A percentile compares a stretch with the other conserved stretches of the same genome.
Conservation (phyloP, 2,329 filamentous ascomycete genomes). For the Gyromitra esculenta region DNA sequence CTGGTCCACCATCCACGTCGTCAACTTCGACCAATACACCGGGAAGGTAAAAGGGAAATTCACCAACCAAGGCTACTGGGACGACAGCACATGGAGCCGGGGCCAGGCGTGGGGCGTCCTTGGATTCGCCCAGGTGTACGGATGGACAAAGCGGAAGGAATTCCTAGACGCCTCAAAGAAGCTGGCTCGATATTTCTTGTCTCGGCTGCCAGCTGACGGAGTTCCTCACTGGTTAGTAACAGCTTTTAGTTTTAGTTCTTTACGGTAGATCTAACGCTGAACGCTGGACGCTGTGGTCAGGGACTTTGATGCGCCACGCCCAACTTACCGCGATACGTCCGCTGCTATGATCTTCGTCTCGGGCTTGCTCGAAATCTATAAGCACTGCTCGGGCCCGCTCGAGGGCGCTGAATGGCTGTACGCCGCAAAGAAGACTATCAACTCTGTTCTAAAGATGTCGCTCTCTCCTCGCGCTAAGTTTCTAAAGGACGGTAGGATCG, state of each 20-base stretch:
- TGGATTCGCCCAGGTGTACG: conserved; percentile 64
- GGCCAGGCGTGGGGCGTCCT: conserved; percentile 65
- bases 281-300: background rate
- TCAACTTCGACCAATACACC: conserved; percentile 63
- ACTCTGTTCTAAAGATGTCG: conserved; percentile 47
- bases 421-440: conserved; percentile 55
- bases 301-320: conserved; percentile 65
- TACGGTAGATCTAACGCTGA: background rate
- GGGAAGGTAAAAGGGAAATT: conserved; percentile 63
- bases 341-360: conserved; percentile 58
- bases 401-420: conserved; percentile 58
- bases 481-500: conserved; percentile 44
- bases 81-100: conserved; percentile 64
- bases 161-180: conserved; percentile 63
- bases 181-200: conserved; percentile 64
- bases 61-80: conserved; percentile 64
- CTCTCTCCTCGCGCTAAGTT: conserved; percentile 34
- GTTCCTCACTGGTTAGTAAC: conserved; percentile 62
- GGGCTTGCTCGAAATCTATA: conserved; percentile 59
- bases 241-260: too few relatives aligned
- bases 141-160: conserved; percentile 62
- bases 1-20: conserved; percentile 62
- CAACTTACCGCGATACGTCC: conserved; percentile 60
- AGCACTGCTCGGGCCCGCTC: conserved; percentile 57
- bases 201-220: conserved; percentile 60